A percentile compares a stretch with the other conserved stretches of the same genome.
Conservation (phyloP, 1,284 basidiomycete genomes). For the Austropuccinia psidii region DNA sequence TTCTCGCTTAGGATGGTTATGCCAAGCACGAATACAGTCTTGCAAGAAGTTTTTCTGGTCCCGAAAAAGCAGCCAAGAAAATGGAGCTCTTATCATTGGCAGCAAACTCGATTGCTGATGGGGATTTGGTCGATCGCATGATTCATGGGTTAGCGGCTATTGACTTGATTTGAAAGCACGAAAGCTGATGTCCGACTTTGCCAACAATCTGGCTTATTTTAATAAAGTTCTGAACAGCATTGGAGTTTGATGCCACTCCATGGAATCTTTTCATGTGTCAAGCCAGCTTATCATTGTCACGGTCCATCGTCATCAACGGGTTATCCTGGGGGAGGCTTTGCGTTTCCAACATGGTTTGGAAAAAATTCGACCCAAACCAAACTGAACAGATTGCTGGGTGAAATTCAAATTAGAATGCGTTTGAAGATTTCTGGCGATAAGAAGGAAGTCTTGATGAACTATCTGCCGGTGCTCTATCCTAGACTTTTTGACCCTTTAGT, state of each 20-base stretch:
- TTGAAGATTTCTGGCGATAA: slow-evolving; percentile 82
- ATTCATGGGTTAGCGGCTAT: slow-evolving; percentile 86
- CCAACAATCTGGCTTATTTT: slow-evolving; percentile 8
- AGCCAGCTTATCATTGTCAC: slow-evolving; percentile 72
- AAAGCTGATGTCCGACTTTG: too few relatives aligned
- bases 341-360: slow-evolving; percentile 86
- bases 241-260: slow-evolving; percentile 93
- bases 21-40: slow-evolving; percentile 68
- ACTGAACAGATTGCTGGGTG: slow-evolving; percentile 68
- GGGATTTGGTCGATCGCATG: slow-evolving; percentile 84
- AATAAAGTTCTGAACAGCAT: slow-evolving; percentile 73
- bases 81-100: slow-evolving; percentile 72
- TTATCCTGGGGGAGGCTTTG: slow-evolving; percentile 49
- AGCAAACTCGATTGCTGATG: slow-evolving; percentile 84
- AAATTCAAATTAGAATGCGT: slow-evolving; percentile 91
- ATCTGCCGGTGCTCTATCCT: slow-evolving; percentile 74
- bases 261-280: slow-evolving; percentile 77
- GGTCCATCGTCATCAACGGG: slow-evolving; percentile 57
- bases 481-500: slow-evolving; percentile 71
- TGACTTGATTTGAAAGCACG: too few relatives aligned
- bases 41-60: slow-evolving; percentile 54
- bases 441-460: slow-evolving; percentile 78
- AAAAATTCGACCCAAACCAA: slow-evolving; percentile 91
- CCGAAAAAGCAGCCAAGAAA: slow-evolving; percentile 59
- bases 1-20: slow-evolving; percentile 68